Evolutionary conservation across 192 early-diverging fungal species (phyloP).

Genomic region (Coemansia pectinata): DNA sequence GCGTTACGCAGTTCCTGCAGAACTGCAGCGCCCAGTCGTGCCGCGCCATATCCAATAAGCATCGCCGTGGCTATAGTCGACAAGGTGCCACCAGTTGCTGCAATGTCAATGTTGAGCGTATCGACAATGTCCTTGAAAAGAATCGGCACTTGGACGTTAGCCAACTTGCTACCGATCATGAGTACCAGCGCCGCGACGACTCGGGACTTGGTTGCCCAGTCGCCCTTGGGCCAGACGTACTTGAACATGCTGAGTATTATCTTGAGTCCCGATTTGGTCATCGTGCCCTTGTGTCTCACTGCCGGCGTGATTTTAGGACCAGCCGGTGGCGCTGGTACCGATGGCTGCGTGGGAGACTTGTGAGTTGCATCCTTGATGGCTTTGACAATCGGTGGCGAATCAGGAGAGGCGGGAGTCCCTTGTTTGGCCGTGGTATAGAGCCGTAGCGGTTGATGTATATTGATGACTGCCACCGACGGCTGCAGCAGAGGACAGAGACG

Average conservation of each 20-base stretch:
- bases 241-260: slow-evolving; percentile 73
- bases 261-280: slow-evolving; percentile 47
- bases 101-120: slow-evolving; percentile 68
- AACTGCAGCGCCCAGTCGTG: slow-evolving; percentile 75
- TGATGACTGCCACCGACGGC: not conserved
- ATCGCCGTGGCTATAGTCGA: slow-evolving; percentile 85
- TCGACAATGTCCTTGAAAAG: slow-evolving; percentile 95
- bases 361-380: not conserved
- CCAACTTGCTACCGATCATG: slow-evolving; percentile 77
- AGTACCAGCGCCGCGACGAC: slow-evolving; percentile 84
- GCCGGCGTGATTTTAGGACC: not conserved
- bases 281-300: slow-evolving; percentile 22
- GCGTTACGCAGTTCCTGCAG: slow-evolving; percentile 93
- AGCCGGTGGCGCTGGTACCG: slow-evolving; percentile 6
- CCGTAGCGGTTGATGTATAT: not conserved
- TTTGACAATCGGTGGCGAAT: not conserved
- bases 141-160: slow-evolving; percentile 95
- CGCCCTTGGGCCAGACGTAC: slow-evolving; percentile 93
- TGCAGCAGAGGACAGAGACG: not conserved
- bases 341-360: not conserved
- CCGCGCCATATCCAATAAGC: slow-evolving; percentile 92
- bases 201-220: slow-evolving; percentile 78
- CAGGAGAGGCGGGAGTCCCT: not conserved
- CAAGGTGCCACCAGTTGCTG: slow-evolving; percentile 63
- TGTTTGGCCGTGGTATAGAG: not conserved